Evolutionary conservation across 2,329 filamentous ascomycete genomes (phyloP), one percentile per base, ranked within the genome.

Genomic region (Phyllosticta citriasiana): DNA sequence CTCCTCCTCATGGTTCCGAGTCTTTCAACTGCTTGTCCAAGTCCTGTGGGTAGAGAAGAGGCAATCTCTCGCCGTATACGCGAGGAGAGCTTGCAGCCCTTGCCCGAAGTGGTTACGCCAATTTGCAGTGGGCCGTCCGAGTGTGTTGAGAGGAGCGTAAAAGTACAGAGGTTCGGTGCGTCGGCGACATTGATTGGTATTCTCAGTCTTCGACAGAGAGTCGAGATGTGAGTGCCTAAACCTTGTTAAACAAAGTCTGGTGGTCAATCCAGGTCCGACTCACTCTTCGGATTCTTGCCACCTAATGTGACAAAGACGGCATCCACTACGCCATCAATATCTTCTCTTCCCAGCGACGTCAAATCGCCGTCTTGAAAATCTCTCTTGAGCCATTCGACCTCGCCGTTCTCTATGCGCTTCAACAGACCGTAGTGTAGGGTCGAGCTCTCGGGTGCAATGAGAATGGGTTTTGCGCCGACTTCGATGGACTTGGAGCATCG

Each of bases 171-270:
- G 35, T 84, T 81, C 0, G 93, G 89, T 0, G 89, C 84, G 76
- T 99, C 94, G 63, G 91, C 84, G 26, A 97, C 91, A 74, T 99
- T 99, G 71, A 99, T 82, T 33, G 93, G 93, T 67, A 99, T 94
- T 53, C 94, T 85, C 64, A 92, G 80, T 55, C 87, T 82, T 63
- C 81, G 84, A 77, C 94, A 97, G 3, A 92, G 78, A 4, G 77
- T 79, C 0, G 90, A 90, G 64, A 97, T 88, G 65, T 84, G 84
- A 27, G 80, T 75, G 61, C 80, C 85, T 89, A 64, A 12, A 50
- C 30, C n/a, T 51, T n/a, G 22, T 12, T 30, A 55, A 19, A 35
- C 40, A 59, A 50, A 55, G 59, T 67, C 16, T n/a, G 68, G 59
- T 52, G n/a, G 27, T 35, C 8, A n/a, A 6, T n/a, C 9, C 14